These are phyloP conservation scores for Erigeron canadensis DNA, from an alignment of 129 eudicot genomes.

Conservation along the genomic window DNA sequence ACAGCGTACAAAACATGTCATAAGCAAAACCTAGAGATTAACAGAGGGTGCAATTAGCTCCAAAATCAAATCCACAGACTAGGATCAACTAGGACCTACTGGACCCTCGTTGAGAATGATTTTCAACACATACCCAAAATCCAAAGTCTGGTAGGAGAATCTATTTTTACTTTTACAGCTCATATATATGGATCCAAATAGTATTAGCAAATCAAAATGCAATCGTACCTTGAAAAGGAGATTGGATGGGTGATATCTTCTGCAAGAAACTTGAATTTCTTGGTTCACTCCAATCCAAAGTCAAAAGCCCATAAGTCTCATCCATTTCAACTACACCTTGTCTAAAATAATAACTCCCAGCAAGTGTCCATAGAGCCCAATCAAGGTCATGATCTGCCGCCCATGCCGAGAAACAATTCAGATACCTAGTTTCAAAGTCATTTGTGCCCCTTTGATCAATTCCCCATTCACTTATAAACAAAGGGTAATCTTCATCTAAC, in stretches of 20 bases:
- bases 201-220: neutral
- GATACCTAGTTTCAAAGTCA: constrained; percentile 72
- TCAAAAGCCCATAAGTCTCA: constrained; percentile 43
- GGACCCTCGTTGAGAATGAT: too few species aligned
- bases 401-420: constrained; percentile 71
- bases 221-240: constrained; percentile 65
- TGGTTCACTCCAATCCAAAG: constrained; percentile 56
- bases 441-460: constrained; percentile 74
- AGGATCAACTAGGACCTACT: too few species aligned
- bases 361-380: constrained; percentile 89
- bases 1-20: constrained; percentile 17
- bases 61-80: neutral
- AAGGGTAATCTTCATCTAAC: constrained; percentile 73
- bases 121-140: neutral
- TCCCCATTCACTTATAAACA: constrained; percentile 85
- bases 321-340: constrained; percentile 68
- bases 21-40: neutral
- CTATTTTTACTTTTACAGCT: neutral
- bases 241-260: constrained; percentile 64
- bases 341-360: constrained; percentile 76
- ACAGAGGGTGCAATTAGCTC: neutral
- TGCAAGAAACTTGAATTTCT: constrained; percentile 65
- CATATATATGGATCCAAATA: neutral
- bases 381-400: constrained; percentile 71
- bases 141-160: neutral